Base-by-base conservation (phyloP, 306 rosid genomes). In the Vachellia collinsii region DNA sequence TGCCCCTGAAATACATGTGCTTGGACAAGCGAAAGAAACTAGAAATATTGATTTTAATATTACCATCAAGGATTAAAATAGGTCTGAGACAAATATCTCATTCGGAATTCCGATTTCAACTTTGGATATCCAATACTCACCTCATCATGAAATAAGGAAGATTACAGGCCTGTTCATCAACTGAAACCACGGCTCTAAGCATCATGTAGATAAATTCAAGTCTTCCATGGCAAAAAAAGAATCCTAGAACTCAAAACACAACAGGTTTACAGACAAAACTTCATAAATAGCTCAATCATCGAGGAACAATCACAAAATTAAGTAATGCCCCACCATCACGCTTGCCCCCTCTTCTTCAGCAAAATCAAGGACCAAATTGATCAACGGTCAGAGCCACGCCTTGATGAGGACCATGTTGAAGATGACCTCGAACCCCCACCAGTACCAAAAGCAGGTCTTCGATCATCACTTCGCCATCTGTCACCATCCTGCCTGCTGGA, bases 401-500 rank as follows among this genome's bases (percentile, higher is more conserved):
- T 89, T 62, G 99, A 89, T 34, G 94, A 89, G 17, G 99, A 86
- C 99, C 98, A 93, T 3, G 94, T 64, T 4, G 97, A 72, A 1
- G 88, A 59, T 39, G 83, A 74, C 80, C 90, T 87, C 14, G 94
- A 56, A 43, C 89, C 85, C 19, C 88, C 93, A 13, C 84, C 86
- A 67, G 83, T 63, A 72, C 92, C 92, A 62, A 90, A 86, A 0
- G 86, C 50, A 2, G 90, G 34, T 77, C 70, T 88, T 2, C 92
- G 88, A 17, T 90, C 95, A 37, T 90, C 97, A 58, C 59, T 56
- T 48, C 97, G 93, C 99, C 99, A 95, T 84, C 86, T 90, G 62
- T 91, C 91, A 74, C 88, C 82, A 38, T 86, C 90, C 0, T 19
- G 87, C 85, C 77, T 58, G 74, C 85, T 76, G 44, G 56, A 20